phyloP scores from a whole-genome alignment of 176 grass and related monocot species.

The Tillandsia fasciculata region DNA sequence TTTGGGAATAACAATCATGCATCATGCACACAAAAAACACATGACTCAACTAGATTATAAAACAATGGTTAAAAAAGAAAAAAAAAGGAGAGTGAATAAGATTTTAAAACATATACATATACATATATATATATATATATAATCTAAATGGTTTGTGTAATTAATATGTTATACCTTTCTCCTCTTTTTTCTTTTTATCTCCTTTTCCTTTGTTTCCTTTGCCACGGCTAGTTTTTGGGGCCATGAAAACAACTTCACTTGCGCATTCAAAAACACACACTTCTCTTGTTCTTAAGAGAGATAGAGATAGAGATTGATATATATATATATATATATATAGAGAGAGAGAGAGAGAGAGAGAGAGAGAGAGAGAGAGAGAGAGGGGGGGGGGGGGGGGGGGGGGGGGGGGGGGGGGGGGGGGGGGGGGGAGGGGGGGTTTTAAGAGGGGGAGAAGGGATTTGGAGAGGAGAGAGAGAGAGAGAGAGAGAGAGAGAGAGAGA shows the following conservation, averaged over 20 bases:
- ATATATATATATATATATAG: too few species aligned
- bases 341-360: too few species aligned
- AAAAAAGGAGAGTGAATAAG: slow-evolving; percentile 9
- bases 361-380: too few species aligned
- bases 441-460: slow-evolving; percentile 10
- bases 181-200: slow-evolving; percentile 91
- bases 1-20: slow-evolving; percentile 6
- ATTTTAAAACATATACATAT: neutral
- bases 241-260: slow-evolving; percentile 32
- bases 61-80: neutral
- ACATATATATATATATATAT: neutral
- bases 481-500: too few species aligned
- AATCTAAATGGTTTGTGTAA: neutral
- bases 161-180: slow-evolving; percentile 47
- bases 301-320: neutral
- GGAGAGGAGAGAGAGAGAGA: neutral
- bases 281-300: neutral
- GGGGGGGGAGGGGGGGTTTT: too few species aligned
- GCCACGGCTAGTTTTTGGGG: slow-evolving; percentile 75
- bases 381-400: too few species aligned
- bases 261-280: neutral
- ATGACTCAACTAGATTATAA: slow-evolving; percentile 32
- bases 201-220: slow-evolving; percentile 63
- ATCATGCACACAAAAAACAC: slow-evolving; percentile 21
- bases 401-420: too few species aligned